Base-by-base conservation (phyloP, 1,139 yeast species). In the Zygoascus meyerae region DNA sequence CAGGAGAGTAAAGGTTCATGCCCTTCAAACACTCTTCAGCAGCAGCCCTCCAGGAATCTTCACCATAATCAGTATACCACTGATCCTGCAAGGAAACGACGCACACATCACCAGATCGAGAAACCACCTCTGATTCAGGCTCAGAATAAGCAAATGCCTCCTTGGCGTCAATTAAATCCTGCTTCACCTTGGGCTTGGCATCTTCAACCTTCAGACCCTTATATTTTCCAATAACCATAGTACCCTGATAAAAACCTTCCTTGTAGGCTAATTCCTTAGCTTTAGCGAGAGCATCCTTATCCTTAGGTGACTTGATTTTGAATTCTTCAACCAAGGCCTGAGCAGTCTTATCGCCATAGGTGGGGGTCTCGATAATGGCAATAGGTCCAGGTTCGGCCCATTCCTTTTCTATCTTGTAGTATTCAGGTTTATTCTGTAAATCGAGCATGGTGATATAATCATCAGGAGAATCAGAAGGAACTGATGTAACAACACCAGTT, bases 401-500 rank as follows among this genome's bases (percentile, higher is more conserved):
- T 48, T 82, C 89, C 63, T 83, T 77, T 52, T 90, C 74, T 62
- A 92, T 86, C 46, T 81, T 78, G 67, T 92, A 90, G 68, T 83
- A 92, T 62, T 87, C 97, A 30, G 97, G 85, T 71, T 94, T 94
- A 73, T 87, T 82, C 58, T 77, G 75, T 60, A 92, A 78, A 59
- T 92, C 98, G 60, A 75, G 75, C 44, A 84, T 77, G 52, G 97
- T 94, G 68, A 90, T 80, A 64, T 64, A 92, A 73, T 92, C 98
- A 71, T 94, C 99, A 52, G 99, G 97, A 49, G 97, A 90, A 69
- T 90, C 97, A 12, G 95, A 84, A 55, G 98, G 98, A 55, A 90
- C 98, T 73, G 97, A 94, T 11, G 97, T 92, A 50, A 94, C 98
- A 39, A 92, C 97, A 73, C 97, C 98, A 45, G 98, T 94, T 77